These are phyloP conservation scores for Sclerotinia borealis DNA, from an alignment of 2,329 filamentous ascomycete species.

Conservation along the genomic window DNA sequence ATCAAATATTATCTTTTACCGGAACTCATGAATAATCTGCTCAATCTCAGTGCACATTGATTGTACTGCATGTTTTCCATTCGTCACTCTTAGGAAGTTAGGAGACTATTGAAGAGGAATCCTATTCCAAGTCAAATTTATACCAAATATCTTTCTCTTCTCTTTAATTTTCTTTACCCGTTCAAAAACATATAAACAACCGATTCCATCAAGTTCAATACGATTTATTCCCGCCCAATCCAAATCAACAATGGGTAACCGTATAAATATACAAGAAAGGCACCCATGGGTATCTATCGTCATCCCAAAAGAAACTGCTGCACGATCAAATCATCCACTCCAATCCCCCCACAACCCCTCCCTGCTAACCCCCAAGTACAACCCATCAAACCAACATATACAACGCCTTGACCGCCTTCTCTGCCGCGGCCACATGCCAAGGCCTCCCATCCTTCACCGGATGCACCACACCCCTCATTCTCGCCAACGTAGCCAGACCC, in stretches of 20 bases:
- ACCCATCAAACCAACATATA: slow-evolving; percentile 51
- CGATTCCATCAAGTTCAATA: background rate
- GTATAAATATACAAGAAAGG: slow-evolving; percentile 2
- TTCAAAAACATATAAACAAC: background rate
- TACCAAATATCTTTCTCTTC: background rate
- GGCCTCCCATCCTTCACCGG: slow-evolving; percentile 58
- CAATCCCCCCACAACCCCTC: background rate
- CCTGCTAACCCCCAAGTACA: background rate
- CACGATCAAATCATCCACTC: background rate
- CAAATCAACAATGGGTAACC: background rate
- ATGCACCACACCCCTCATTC: slow-evolving; percentile 57
- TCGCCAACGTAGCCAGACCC: slow-evolving; percentile 61
- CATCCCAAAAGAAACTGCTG: slow-evolving; percentile 2
- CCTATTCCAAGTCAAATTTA: background rate
- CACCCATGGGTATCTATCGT: slow-evolving; percentile 4
- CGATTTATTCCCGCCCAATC: background rate
- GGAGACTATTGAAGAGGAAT: background rate
- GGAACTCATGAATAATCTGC: background rate
- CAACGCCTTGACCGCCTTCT: slow-evolving; percentile 61
- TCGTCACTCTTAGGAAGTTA: no score
- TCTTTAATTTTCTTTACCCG: background rate
- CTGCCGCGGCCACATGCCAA: slow-evolving; percentile 69
- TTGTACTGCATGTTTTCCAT: background rate
- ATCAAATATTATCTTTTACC: background rate
- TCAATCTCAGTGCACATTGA: background rate